These are phyloP conservation scores for Aspergillus avenaceus DNA, from an alignment of 495 filamentous ascomycete genomes.

Conservation along the genomic window DNA sequence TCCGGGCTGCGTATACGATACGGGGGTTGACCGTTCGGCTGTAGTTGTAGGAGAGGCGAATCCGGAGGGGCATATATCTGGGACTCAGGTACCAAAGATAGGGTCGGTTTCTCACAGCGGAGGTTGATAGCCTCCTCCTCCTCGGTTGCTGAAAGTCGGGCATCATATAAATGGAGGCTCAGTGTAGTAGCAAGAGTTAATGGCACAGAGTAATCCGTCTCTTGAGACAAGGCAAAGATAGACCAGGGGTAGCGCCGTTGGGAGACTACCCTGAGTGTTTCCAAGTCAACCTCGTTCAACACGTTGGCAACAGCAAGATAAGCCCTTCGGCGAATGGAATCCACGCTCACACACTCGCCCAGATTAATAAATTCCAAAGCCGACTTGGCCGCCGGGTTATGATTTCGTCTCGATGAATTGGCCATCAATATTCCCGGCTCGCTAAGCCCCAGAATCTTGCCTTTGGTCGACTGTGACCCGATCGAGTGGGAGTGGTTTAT, in stretches of 20 bases:
- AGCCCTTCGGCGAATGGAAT: conserved; percentile 63
- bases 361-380: conserved; percentile 61
- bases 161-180: conserved; percentile 81
- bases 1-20: conserved; percentile 41
- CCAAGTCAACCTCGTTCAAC: conserved; percentile 80
- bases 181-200: conserved; percentile 82
- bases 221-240: conserved; percentile 78
- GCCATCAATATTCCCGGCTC: conserved; percentile 57
- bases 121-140: conserved; percentile 40
- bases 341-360: conserved; percentile 79
- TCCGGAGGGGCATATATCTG: conserved; percentile 35
- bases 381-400: conserved; percentile 37
- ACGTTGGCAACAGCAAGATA: conserved; percentile 74
- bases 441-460: conserved; percentile 62
- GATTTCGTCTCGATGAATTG: conserved; percentile 37
- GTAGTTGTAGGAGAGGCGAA: conserved; percentile 36
- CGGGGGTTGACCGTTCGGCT: conserved; percentile 35
- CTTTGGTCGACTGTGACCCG: conserved; percentile 42
- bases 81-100: conserved; percentile 24
- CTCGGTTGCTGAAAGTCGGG: conserved; percentile 46
- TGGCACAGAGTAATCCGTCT: conserved; percentile 62
- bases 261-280: conserved; percentile 66
- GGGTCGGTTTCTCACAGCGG: conserved; percentile 34
- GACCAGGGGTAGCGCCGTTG: conserved; percentile 75
- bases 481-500: conserved; percentile 54